Percentiles rank a stretch among this genome's conserved stretches.
These are phyloP conservation scores for Xylariaceae sp. DNA, from an alignment of 2,329 filamentous ascomycete species.

Conservation along the genomic window DNA sequence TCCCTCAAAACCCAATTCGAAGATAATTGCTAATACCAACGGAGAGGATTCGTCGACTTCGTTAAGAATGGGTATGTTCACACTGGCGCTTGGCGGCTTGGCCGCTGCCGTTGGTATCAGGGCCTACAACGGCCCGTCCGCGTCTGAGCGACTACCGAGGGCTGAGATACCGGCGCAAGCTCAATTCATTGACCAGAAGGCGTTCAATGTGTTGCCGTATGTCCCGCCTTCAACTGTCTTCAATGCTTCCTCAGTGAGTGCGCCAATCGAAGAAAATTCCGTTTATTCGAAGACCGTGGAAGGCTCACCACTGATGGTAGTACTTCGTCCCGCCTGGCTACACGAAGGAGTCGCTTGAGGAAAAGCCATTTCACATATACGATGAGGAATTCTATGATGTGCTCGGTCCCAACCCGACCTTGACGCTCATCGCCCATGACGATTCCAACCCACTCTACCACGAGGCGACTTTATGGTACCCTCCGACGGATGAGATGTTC, in stretches of 20 bases:
- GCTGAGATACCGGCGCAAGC: constrained; percentile 30
- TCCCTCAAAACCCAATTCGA: too few relatives aligned
- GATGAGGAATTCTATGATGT: constrained; percentile 47
- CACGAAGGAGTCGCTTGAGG: constrained; percentile 31
- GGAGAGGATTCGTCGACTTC: too few relatives aligned
- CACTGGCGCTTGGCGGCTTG: constrained; percentile 1
- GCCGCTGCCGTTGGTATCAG: constrained; percentile 10
- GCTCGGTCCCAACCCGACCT: constrained; percentile 42
- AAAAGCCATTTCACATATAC: constrained; percentile 43
- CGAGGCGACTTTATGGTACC: constrained; percentile 51
- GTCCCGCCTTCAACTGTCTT: constrained; percentile 33
- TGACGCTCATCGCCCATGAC: constrained; percentile 45
- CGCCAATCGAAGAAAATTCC: too few relatives aligned
- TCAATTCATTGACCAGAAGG: constrained; percentile 39
- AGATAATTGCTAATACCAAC: too few relatives aligned
- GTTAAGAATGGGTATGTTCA: too few relatives aligned
- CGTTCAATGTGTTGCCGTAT: constrained; percentile 36
- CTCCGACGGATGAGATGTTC: constrained; percentile 47
- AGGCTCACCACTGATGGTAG: constrained; percentile 18
- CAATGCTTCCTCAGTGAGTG: constrained; percentile 33
- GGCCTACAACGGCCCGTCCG: constrained; percentile 9
- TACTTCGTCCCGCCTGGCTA: constrained; percentile 41
- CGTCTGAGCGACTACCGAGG: constrained; percentile 2
- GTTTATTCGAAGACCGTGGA: neutral
- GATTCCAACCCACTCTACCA: constrained; percentile 46